Conservation (phyloP, 106 monocot genomes). For the Platanthera zijinensis region DNA sequence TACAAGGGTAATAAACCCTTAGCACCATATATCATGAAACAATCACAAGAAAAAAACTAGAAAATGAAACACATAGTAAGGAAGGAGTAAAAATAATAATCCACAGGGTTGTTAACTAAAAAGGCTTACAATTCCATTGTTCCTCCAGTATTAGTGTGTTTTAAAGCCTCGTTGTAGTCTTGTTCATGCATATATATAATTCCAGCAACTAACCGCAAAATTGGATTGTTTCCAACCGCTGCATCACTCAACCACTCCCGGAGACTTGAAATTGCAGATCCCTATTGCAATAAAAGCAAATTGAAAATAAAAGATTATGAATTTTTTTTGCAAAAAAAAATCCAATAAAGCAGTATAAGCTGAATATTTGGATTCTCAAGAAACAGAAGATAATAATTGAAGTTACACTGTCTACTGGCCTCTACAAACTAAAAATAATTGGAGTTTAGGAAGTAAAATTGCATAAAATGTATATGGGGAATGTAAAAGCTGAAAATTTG, state of each 20-base stretch:
- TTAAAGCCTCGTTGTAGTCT: constrained; percentile 85
- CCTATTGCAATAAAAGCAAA: constrained; percentile 24
- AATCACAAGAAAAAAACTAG: background rate
- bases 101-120: background rate
- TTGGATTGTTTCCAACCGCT: constrained; percentile 74
- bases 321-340: background rate
- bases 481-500: too few species aligned
- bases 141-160: constrained; percentile 84
- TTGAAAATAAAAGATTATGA: background rate
- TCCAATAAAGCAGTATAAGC: background rate
- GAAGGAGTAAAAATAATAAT: background rate
- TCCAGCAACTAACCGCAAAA: constrained; percentile 72
- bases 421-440: too few species aligned
- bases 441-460: too few species aligned
- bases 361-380: background rate
- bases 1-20: too few species aligned
- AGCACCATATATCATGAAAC: background rate
- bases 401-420: too few species aligned
- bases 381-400: background rate
- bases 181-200: constrained; percentile 90
- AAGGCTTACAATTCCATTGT: constrained; percentile 82
- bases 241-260: constrained; percentile 79
- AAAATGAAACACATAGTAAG: background rate
- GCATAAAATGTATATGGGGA: too few species aligned
- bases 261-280: constrained; percentile 65